A percentile compares a stretch with the other conserved stretches of the same genome.
These are phyloP conservation scores for Cornus suecica DNA, from an alignment of 148 eudicot species.

Conservation along the genomic window DNA sequence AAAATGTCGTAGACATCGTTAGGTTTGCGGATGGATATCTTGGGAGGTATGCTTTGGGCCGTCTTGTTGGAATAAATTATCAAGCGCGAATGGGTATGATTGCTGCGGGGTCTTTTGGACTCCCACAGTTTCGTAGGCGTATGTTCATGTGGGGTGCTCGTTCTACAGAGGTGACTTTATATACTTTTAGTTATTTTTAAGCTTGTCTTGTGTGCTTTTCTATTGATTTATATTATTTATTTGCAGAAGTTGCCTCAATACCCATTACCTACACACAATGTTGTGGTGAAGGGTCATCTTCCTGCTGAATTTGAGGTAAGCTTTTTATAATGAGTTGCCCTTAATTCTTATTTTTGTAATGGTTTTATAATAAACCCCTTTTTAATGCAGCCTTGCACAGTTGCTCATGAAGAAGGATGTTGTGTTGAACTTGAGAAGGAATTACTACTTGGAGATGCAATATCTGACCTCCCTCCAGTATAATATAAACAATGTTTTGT, in stretches of 20 bases:
- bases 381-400: constrained; percentile 46
- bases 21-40: constrained; percentile 57
- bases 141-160: constrained; percentile 74
- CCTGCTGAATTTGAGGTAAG: constrained; percentile 76
- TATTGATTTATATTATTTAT: background rate
- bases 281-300: constrained; percentile 50
- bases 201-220: background rate
- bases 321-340: background rate
- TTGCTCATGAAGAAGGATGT: constrained; percentile 48
- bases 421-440: constrained; percentile 35
- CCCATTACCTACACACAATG: constrained; percentile 77
- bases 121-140: constrained; percentile 82
- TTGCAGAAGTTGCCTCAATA: constrained; percentile 74
- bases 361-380: background rate
- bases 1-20: constrained; percentile 70
- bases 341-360: background rate
- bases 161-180: constrained; percentile 46
- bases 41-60: constrained; percentile 69
- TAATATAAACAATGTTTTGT: background rate
- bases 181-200: background rate
- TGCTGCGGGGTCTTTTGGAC: constrained; percentile 84
- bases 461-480: constrained; percentile 84
- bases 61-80: constrained; percentile 63
- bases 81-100: constrained; percentile 74
- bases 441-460: constrained; percentile 62